Conservation (phyloP, 768 basidiomycete species). For the Strobilomyces echinocephalus region DNA sequence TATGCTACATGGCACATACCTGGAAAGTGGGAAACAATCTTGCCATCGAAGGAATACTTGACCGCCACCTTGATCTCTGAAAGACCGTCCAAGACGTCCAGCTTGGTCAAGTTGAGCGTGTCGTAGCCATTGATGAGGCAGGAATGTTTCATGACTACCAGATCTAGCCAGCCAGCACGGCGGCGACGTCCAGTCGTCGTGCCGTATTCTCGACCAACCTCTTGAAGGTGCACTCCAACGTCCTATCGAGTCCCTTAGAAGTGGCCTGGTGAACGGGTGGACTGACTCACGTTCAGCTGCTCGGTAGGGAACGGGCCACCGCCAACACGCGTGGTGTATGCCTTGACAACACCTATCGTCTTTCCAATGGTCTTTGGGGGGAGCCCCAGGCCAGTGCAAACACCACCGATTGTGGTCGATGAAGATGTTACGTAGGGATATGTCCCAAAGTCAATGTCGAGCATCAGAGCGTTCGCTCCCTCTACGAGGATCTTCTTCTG, state of each 20-base stretch:
- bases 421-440: conserved; percentile 98
- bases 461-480: conserved; percentile 97
- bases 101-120: conserved; percentile 88
- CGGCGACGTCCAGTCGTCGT: conserved; percentile 89
- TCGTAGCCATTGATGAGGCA: conserved; percentile 95
- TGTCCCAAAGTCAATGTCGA: conserved; percentile 96
- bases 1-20: conserved; percentile 43
- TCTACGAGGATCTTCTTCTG: conserved; percentile 88
- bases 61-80: conserved; percentile 84
- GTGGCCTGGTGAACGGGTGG: background rate
- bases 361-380: conserved; percentile 87
- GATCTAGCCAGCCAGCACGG: conserved; percentile 96
- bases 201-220: conserved; percentile 89
- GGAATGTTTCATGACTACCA: conserved; percentile 92
- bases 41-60: conserved; percentile 72
- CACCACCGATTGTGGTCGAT: conserved; percentile 89
- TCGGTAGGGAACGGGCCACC: conserved; percentile 98
- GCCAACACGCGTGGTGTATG: conserved; percentile 98
- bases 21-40: conserved; percentile 80
- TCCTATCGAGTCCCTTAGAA: conserved; percentile 42
- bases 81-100: conserved; percentile 85
- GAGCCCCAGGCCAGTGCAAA: conserved; percentile 96
- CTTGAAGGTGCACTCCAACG: conserved; percentile 82
- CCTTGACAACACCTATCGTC: conserved; percentile 91
- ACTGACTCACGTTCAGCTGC: conserved; percentile 69